These are phyloP conservation scores for Cyberlindnera nakhonratchasimensis DNA, from an alignment of 805 yeast genomes.

Conservation along the genomic window DNA sequence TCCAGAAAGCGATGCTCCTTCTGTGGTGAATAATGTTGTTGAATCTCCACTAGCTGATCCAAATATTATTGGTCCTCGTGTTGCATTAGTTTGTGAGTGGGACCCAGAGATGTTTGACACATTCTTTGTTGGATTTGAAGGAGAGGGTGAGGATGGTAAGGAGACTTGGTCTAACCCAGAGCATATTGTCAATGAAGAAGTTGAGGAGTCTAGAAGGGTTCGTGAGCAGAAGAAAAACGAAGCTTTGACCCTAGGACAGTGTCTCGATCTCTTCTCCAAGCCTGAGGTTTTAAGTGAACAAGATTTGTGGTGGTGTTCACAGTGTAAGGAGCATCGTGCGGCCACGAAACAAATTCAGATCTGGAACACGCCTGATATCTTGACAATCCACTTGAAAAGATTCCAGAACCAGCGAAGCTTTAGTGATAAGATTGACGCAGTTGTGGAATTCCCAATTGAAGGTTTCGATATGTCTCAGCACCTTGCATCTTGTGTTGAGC, in stretches of 20 bases:
- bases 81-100: conserved; percentile 69
- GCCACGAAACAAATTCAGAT: conserved; percentile 89
- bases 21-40: not conserved
- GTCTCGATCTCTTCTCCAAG: conserved; percentile 68
- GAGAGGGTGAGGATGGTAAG: conserved; percentile 42
- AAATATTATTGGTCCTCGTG: conserved; percentile 30
- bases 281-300: conserved; percentile 85
- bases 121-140: conserved; percentile 49
- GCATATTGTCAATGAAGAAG: conserved; percentile 48
- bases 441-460: conserved; percentile 83
- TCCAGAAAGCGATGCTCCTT: not conserved
- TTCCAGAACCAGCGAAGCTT: conserved; percentile 81
- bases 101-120: conserved; percentile 41
- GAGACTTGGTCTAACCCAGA: conserved; percentile 57
- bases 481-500: conserved; percentile 36
- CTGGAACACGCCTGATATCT: conserved; percentile 91
- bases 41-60: conserved; percentile 3
- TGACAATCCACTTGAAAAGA: conserved; percentile 85
- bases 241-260: conserved; percentile 63
- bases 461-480: conserved; percentile 71
- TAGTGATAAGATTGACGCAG: conserved; percentile 83
- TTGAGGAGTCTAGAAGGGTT: conserved; percentile 42
- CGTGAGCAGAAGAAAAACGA: conserved; percentile 32
- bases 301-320: conserved; percentile 92
- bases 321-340: conserved; percentile 82